phyloP scores from a whole-genome alignment of 163 green algal species.

The Coccomyxa subellipsoidea region DNA sequence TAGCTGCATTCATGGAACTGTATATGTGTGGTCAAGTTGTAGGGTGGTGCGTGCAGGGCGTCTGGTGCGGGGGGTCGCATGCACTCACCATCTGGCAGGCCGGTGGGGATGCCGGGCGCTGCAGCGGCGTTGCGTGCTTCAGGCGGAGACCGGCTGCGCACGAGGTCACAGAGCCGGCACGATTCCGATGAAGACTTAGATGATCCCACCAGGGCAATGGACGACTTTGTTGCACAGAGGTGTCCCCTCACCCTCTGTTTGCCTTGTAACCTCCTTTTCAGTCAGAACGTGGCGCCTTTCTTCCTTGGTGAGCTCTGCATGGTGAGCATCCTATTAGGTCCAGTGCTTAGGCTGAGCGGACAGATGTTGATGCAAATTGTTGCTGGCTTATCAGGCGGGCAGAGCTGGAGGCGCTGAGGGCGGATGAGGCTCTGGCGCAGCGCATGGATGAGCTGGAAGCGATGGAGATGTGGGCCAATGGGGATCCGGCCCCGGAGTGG shows the following conservation, averaged over 20 bases:
- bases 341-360: too few relatives aligned
- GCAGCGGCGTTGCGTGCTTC: not conserved
- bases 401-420: not conserved
- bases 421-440: conserved; percentile 5
- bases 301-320: too few relatives aligned
- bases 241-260: not conserved
- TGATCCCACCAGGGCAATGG: not conserved
- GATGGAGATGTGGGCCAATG: not conserved
- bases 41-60: too few relatives aligned
- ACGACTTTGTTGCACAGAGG: not conserved
- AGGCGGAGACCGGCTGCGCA: not conserved
- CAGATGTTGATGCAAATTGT: not conserved
- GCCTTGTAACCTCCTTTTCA: too few relatives aligned
- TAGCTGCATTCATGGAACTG: too few relatives aligned
- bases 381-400: not conserved
- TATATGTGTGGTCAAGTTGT: too few relatives aligned
- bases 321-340: too few relatives aligned
- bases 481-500: not conserved
- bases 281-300: too few relatives aligned
- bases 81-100: not conserved
- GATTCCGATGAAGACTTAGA: not conserved
- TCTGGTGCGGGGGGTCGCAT: not conserved
- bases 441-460: conserved; percentile 15
- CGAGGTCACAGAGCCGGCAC: not conserved
- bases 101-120: not conserved